These are phyloP conservation scores for Hypericum androsaemum DNA, from an alignment of 345 rosid genomes.

Conservation along the genomic window DNA sequence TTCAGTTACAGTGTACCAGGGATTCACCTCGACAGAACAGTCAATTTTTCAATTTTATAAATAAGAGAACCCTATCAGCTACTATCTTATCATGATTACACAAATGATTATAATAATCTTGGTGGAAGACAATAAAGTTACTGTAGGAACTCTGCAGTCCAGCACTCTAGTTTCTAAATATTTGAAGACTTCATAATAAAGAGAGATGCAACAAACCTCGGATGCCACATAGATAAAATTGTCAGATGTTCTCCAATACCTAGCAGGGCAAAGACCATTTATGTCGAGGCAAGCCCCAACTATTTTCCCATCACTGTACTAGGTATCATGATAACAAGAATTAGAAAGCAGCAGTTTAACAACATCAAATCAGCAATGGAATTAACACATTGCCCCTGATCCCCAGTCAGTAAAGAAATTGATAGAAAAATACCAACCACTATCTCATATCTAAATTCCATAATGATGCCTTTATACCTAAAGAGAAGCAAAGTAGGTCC, in stretches of 20 bases:
- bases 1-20: too few species aligned
- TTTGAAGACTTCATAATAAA: slow-evolving; percentile 8
- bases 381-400: not conserved
- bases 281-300: slow-evolving; percentile 98
- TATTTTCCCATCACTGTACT: slow-evolving; percentile 89
- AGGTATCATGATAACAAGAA: slow-evolving; percentile 25
- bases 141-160: not conserved
- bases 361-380: not conserved
- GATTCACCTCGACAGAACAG: too few species aligned
- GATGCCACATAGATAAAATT: slow-evolving; percentile 95
- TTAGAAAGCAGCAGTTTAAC: slow-evolving; percentile 22
- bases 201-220: slow-evolving; percentile 50
- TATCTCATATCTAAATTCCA: too few species aligned
- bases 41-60: too few species aligned
- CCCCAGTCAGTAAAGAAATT: too few species aligned
- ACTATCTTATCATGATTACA: too few species aligned
- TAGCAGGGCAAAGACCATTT: slow-evolving; percentile 98
- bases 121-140: too few species aligned
- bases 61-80: too few species aligned
- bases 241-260: slow-evolving; percentile 92
- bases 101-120: too few species aligned
- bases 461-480: slow-evolving; percentile 38
- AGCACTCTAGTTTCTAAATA: slow-evolving; percentile 5
- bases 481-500: slow-evolving; percentile 97
- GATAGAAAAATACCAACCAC: too few species aligned